Conservation (phyloP, 441 rosid genomes). For the Breynia disticha region DNA sequence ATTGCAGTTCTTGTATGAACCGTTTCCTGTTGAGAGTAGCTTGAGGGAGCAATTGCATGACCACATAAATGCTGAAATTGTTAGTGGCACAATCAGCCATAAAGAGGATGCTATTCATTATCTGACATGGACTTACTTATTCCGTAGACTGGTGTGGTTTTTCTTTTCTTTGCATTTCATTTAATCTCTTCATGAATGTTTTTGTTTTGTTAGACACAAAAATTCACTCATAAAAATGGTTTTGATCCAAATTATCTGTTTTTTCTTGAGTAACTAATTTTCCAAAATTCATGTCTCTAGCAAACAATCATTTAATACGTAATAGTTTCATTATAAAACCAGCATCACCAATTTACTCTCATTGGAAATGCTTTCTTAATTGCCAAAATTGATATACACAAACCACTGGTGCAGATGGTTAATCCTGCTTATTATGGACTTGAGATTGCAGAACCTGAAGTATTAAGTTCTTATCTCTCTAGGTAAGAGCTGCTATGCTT, state of each 20-base stretch:
- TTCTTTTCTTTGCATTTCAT: constrained; percentile 12
- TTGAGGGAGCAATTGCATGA: constrained; percentile 81
- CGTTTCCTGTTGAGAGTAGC: constrained; percentile 99
- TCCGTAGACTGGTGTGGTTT: constrained; percentile 90
- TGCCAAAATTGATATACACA: not conserved
- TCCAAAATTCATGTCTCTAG: too few species aligned
- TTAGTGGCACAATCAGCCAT: constrained; percentile 80
- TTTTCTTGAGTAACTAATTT: too few species aligned
- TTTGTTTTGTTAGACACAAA: too few species aligned
- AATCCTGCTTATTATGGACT: constrained; percentile 98
- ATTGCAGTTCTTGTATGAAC: constrained; percentile 90
- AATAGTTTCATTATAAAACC: too few species aligned
- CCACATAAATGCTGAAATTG: constrained; percentile 93
- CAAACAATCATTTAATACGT: too few species aligned
- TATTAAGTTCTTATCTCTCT: constrained; percentile 68
- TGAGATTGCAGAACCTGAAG: constrained; percentile 64
- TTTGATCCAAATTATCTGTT: too few species aligned
- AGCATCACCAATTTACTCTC: too few species aligned
- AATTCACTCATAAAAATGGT: too few species aligned
- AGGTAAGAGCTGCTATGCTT: constrained; percentile 34
- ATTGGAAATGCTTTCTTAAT: too few species aligned
- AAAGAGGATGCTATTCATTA: constrained; percentile 96
- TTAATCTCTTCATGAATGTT: too few species aligned
- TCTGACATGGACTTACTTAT: constrained; percentile 96
- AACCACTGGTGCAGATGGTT: constrained; percentile 49